Conservation (phyloP, 495 filamentous ascomycete genomes). For the Copromyces sp. region DNA sequence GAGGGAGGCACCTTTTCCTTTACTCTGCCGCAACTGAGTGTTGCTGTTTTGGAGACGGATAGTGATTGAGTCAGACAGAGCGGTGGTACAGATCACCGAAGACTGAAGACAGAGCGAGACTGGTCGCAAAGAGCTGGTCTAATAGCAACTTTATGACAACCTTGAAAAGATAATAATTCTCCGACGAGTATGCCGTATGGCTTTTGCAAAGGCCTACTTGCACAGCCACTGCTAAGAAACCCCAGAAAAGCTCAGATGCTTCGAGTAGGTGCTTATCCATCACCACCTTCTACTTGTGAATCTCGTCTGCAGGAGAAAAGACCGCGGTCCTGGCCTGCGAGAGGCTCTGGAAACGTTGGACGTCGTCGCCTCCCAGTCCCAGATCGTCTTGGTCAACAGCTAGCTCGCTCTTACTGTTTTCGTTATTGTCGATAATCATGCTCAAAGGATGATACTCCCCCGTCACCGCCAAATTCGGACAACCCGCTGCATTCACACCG, state of each 20-base stretch:
- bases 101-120: too few species aligned
- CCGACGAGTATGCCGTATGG: background rate
- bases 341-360: background rate
- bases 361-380: too few species aligned
- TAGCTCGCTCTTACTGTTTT: too few species aligned
- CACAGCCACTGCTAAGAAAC: background rate
- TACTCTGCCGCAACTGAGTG: slow-evolving; percentile 38
- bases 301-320: background rate
- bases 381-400: background rate
- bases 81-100: background rate
- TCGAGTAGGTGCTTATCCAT: too few species aligned
- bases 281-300: too few species aligned
- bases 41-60: slow-evolving; percentile 38
- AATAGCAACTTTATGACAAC: too few species aligned
- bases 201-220: background rate
- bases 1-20: slow-evolving; percentile 38
- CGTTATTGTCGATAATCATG: background rate
- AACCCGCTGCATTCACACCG: background rate
- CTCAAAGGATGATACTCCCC: background rate
- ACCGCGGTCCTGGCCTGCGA: background rate
- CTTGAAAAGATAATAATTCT: background rate
- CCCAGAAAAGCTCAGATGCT: background rate
- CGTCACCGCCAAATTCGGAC: background rate
- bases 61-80: background rate
- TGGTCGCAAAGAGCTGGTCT: too few species aligned